Evolutionary conservation across 106 monocot genomes (phyloP).

Genomic region (Posidonia australis): DNA sequence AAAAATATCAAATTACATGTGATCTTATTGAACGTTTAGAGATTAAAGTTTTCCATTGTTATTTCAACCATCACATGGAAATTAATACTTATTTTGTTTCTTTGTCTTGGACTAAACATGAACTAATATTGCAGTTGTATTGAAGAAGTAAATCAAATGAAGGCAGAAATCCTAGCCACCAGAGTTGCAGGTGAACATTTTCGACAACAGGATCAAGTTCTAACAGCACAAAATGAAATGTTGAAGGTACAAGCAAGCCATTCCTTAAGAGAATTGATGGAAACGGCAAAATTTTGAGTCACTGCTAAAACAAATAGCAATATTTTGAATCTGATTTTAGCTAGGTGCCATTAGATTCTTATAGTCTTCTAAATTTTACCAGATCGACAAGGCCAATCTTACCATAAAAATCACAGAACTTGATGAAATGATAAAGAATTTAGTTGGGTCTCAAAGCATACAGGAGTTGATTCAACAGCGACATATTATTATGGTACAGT

Average conservation of each 20-base stretch:
- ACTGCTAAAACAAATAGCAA: no score
- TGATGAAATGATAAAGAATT: conserved; percentile 27
- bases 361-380: neutral
- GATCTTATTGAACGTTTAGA: no score
- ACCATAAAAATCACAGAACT: conserved; percentile 38
- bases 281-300: no score
- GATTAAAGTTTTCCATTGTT: no score
- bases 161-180: conserved; percentile 27
- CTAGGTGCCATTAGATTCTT: no score
- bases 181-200: conserved; percentile 34
- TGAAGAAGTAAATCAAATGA: conserved; percentile 38
- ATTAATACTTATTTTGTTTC: neutral
- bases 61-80: no score
- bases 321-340: no score
- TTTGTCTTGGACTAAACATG: neutral
- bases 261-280: neutral
- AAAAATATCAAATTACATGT: no score
- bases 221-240: conserved; percentile 59
- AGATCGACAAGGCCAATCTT: conserved; percentile 67
- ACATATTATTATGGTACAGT: conserved; percentile 14
- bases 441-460: conserved; percentile 22
- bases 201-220: conserved; percentile 40
- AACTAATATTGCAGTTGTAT: conserved; percentile 29
- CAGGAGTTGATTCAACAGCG: conserved; percentile 11
- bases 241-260: conserved; percentile 35